Evolutionary conservation across 148 eudicot species (phyloP).

Genomic region (Fagopyrum homotropicum): DNA sequence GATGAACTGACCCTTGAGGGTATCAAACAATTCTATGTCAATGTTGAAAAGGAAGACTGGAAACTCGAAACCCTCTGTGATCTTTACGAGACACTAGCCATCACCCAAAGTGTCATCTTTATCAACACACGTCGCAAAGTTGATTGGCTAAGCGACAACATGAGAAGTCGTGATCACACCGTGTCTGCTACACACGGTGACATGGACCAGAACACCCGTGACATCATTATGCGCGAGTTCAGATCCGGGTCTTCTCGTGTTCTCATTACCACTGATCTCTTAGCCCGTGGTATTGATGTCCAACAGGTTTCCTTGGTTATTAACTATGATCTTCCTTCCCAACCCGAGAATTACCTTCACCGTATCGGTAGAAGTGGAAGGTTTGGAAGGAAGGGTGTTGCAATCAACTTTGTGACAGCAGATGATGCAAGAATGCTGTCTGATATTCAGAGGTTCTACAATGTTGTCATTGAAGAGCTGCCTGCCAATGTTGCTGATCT

Average conservation of each 20-base stretch:
- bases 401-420: constrained; percentile 26
- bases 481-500: constrained; percentile 19
- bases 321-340: constrained; percentile 29
- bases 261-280: constrained; percentile 27
- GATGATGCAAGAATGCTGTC: constrained; percentile 25
- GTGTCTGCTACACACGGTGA: constrained; percentile 20
- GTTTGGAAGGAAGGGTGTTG: constrained; percentile 22
- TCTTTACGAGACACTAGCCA: constrained; percentile 11
- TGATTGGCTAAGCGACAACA: constrained; percentile 29
- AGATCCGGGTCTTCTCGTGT: constrained; percentile 31
- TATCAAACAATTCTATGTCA: constrained; percentile 18
- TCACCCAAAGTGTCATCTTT: constrained; percentile 26
- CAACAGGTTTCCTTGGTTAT: constrained; percentile 30
- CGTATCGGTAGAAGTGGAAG: constrained; percentile 28
- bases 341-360: constrained; percentile 31
- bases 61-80: constrained; percentile 14
- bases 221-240: constrained; percentile 29
- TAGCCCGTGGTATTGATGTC: constrained; percentile 31
- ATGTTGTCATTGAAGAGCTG: constrained; percentile 25
- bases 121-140: constrained; percentile 30
- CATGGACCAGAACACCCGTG: constrained; percentile 29
- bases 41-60: constrained; percentile 13
- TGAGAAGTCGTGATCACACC: constrained; percentile 27
- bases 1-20: constrained; percentile 33
- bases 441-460: constrained; percentile 30